A percentile compares a stretch with the other conserved stretches of the same genome.
phyloP scores from a whole-genome alignment of 2,329 filamentous ascomycete species.

The Akanthomyces dipterigenus region DNA sequence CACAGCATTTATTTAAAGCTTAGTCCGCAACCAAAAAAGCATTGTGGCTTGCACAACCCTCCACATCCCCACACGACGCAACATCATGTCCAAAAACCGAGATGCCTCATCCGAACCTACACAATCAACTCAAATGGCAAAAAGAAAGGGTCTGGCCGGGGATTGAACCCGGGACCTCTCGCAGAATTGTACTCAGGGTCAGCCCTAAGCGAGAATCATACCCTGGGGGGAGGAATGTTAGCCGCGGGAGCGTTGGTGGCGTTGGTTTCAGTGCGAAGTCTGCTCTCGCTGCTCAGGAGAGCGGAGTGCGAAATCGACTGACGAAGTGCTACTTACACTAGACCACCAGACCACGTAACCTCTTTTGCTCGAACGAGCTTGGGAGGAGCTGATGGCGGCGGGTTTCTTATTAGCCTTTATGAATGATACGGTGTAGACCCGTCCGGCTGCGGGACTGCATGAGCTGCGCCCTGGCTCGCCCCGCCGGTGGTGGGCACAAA shows the following conservation, averaged over 20 bases:
- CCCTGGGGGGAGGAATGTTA: conserved; percentile 17
- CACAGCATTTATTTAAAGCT: neutral
- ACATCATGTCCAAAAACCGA: neutral
- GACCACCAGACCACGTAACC: conserved; percentile 12
- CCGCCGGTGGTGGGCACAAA: neutral
- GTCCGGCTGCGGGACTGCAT: neutral
- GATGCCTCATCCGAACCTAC: neutral
- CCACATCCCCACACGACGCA: neutral
- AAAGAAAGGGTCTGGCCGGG: conserved; percentile 35
- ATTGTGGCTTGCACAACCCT: neutral
- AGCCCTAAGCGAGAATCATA: conserved; percentile 28
- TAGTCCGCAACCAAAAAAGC: neutral
- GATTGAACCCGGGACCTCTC: conserved; percentile 42
- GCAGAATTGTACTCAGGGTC: conserved; percentile 23
- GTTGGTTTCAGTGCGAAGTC: neutral
- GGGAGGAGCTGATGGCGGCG: conserved; percentile 11
- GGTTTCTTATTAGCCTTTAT: conserved; percentile 5
- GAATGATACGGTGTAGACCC: conserved; percentile 1
- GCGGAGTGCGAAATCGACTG: neutral
- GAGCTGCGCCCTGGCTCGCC: neutral
- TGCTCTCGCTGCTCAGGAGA: neutral
- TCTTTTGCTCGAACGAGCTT: neutral
- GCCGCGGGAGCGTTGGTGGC: conserved; percentile 16
- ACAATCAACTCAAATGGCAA: conserved; percentile 11
- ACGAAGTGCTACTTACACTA: conserved; percentile 7